A percentile compares a stretch with the other conserved stretches of the same genome.
phyloP scores from a whole-genome alignment of 2,329 filamentous ascomycete species.

The Metarhizium rileyi region DNA sequence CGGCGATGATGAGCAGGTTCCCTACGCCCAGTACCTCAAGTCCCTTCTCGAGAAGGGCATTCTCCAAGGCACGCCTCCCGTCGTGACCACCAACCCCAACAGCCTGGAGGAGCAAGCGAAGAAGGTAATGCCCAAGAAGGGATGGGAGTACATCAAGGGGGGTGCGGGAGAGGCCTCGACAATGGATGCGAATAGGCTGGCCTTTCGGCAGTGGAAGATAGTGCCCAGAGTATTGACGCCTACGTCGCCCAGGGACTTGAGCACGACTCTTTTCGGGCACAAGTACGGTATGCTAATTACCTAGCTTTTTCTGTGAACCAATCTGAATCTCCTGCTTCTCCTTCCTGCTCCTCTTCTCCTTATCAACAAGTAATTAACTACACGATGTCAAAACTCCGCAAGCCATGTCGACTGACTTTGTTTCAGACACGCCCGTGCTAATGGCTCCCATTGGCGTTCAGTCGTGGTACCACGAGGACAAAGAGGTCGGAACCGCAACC shows the following conservation, averaged over 20 bases:
- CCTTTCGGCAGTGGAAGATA: conserved; percentile 43
- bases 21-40: conserved; percentile 34
- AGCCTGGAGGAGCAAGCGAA: conserved; percentile 45
- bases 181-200: conserved; percentile 48
- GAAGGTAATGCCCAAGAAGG: conserved; percentile 32
- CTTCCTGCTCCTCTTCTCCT: no score
- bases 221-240: conserved; percentile 41
- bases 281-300: conserved; percentile 27
- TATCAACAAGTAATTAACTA: no score
- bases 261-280: conserved; percentile 41
- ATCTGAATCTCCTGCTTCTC: neutral
- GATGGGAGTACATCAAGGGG: conserved; percentile 53
- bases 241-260: conserved; percentile 35
- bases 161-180: conserved; percentile 53
- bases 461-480: conserved; percentile 54
- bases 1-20: conserved; percentile 8
- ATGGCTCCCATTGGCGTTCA: conserved; percentile 64
- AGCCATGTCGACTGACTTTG: neutral
- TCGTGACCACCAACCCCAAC: conserved; percentile 49
- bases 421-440: conserved; percentile 29
- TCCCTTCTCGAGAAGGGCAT: conserved; percentile 44
- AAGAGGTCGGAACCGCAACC: conserved; percentile 53
- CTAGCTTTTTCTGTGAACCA: neutral
- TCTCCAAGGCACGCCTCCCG: conserved; percentile 34
- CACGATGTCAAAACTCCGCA: no score